These are phyloP conservation scores for Kappamyces sp. DNA, from an alignment of 192 early-diverging fungal genomes.

Conservation along the genomic window DNA sequence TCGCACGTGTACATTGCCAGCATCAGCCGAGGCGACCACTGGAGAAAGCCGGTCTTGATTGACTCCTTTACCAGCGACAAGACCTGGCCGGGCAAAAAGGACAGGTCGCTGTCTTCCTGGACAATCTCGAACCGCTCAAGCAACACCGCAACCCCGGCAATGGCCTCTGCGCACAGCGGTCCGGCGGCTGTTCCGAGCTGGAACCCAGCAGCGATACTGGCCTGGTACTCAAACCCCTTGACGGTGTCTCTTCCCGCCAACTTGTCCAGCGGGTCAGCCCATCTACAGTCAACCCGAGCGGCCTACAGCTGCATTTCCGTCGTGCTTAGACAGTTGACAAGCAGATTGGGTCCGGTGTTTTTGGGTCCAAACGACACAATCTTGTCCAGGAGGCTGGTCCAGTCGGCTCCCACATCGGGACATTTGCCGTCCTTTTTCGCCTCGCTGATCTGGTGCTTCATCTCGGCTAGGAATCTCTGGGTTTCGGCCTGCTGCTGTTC, in stretches of 20 bases:
- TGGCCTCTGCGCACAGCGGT: constrained; percentile 89
- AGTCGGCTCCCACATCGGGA: constrained; percentile 10
- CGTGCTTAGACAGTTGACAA: constrained; percentile 2
- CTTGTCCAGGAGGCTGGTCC: constrained; percentile 4
- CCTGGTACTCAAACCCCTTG: constrained; percentile 40
- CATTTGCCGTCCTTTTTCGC: constrained; percentile 6
- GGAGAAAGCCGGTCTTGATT: constrained; percentile 74
- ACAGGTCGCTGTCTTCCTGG: constrained; percentile 17
- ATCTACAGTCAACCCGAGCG: constrained; percentile 15
- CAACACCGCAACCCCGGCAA: constrained; percentile 78
- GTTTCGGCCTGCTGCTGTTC: too few relatives aligned
- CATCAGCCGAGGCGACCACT: constrained; percentile 91
- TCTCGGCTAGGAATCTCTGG: too few relatives aligned
- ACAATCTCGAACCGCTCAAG: constrained; percentile 55
- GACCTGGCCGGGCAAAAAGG: constrained; percentile 70
- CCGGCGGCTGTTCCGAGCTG: constrained; percentile 85
- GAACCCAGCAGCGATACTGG: constrained; percentile 82
- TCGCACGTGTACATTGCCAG: constrained; percentile 97
- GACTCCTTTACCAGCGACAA: constrained; percentile 82
- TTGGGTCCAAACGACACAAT: constrained; percentile 4
- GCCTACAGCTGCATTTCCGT: background rate
- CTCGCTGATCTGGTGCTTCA: background rate
- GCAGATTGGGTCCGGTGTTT: background rate
- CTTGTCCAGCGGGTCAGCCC: constrained; percentile 1
- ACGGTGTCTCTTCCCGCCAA: too few relatives aligned